phyloP scores from a whole-genome alignment of 129 eudicot genomes.

The Ambrosia artemisiifolia region DNA sequence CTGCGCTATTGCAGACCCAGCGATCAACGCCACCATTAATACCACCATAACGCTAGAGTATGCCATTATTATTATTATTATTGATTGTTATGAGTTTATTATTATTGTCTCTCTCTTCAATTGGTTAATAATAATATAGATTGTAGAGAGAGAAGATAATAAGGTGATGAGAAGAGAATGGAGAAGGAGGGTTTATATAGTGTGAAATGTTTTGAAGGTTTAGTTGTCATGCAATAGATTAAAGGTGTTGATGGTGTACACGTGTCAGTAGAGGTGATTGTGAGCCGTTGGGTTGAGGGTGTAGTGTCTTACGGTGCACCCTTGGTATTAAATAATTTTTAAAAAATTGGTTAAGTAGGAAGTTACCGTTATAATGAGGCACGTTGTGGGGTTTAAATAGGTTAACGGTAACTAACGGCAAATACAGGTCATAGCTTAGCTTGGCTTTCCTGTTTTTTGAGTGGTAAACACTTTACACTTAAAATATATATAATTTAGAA shows the following conservation, averaged over 20 bases:
- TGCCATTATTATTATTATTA: conserved; percentile 37
- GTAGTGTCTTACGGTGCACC: conserved; percentile 18
- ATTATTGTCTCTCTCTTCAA: too few relatives aligned
- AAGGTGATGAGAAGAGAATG: not conserved
- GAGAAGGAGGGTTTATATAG: conserved; percentile 24
- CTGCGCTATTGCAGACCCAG: conserved; percentile 57
- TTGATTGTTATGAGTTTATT: not conserved
- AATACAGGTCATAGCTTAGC: conserved; percentile 20
- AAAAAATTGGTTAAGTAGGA: not conserved
- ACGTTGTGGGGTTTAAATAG: conserved; percentile 25
- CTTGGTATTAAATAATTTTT: not conserved
- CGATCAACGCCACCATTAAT: conserved; percentile 41
- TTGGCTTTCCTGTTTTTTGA: conserved; percentile 12
- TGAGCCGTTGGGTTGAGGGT: conserved; percentile 30
- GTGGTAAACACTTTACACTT: not conserved
- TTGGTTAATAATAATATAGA: not conserved
- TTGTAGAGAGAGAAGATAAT: conserved; percentile 12
- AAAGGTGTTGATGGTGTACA: not conserved
- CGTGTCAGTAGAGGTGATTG: not conserved
- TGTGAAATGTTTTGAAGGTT: not conserved
- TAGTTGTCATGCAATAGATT: not conserved
- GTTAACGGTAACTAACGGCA: conserved; percentile 27
- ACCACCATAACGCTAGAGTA: conserved; percentile 24
- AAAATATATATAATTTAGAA: too few relatives aligned
- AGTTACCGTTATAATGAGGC: conserved; percentile 40